Evolutionary conservation across 2,329 filamentous ascomycete genomes (phyloP).

Genomic region (Talaromyces albobiverticillius): DNA sequence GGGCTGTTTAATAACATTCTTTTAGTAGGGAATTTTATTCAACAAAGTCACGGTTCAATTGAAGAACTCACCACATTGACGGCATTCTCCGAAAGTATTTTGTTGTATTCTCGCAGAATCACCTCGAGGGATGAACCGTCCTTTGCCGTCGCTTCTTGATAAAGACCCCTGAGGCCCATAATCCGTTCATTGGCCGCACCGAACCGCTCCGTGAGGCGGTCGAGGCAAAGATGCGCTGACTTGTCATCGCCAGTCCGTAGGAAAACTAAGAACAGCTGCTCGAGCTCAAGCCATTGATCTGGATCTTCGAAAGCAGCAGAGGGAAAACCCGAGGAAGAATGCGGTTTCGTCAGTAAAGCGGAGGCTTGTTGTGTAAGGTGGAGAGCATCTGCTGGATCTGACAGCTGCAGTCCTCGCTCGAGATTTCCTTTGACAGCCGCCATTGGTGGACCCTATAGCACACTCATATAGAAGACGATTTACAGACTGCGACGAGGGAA

Average conservation of each 20-base stretch:
- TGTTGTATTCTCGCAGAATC: constrained; percentile 75
- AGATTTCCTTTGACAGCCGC: constrained; percentile 2
- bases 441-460: not conserved
- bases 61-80: constrained; percentile 69
- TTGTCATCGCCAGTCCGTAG: constrained; percentile 80
- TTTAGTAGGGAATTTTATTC: constrained; percentile 27
- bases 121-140: constrained; percentile 63
- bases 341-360: constrained; percentile 31
- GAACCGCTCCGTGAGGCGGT: constrained; percentile 75
- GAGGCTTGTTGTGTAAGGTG: constrained; percentile 43
- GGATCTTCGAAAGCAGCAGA: constrained; percentile 61
- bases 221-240: constrained; percentile 71
- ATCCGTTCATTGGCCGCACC: constrained; percentile 80
- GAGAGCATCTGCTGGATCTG: constrained; percentile 47
- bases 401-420: constrained; percentile 14
- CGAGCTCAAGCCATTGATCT: constrained; percentile 80
- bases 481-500: not conserved
- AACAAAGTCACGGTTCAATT: constrained; percentile 4
- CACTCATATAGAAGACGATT: not conserved
- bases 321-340: constrained; percentile 43
- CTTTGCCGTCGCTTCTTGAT: constrained; percentile 76
- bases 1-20: constrained; percentile 51
- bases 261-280: constrained; percentile 81
- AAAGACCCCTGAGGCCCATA: constrained; percentile 76
- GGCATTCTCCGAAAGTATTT: constrained; percentile 67